These are phyloP conservation scores for Pyrrhoderma noxium DNA, from an alignment of 1,284 basidiomycete genomes.

Conservation along the genomic window DNA sequence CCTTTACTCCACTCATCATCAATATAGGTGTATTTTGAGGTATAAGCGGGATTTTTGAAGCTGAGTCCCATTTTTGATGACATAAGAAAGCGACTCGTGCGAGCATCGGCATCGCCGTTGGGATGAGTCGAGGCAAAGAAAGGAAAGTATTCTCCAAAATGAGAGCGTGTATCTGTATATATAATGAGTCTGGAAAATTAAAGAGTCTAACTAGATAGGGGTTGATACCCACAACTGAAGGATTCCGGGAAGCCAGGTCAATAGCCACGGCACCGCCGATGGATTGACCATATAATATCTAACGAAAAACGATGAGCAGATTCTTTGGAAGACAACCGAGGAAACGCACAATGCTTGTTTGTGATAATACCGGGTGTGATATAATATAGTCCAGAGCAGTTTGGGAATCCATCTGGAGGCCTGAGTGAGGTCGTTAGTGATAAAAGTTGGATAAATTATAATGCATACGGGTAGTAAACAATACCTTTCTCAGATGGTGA, in stretches of 20 bases:
- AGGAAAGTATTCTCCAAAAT: slow-evolving; percentile 93
- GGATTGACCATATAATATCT: slow-evolving; percentile 79
- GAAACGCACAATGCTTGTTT: slow-evolving; percentile 55
- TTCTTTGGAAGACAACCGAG: not conserved
- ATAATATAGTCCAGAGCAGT: slow-evolving; percentile 73
- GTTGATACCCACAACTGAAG: slow-evolving; percentile 44
- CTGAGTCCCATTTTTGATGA: slow-evolving; percentile 88
- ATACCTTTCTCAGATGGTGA: slow-evolving; percentile 76
- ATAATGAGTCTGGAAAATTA: no score
- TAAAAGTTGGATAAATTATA: not conserved
- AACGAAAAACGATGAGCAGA: slow-evolving; percentile 13
- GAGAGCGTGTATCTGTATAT: slow-evolving; percentile 58
- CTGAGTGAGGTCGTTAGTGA: slow-evolving; percentile 31
- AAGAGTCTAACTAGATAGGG: no score
- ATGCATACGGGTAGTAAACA: not conserved
- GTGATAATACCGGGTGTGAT: slow-evolving; percentile 59
- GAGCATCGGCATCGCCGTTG: slow-evolving; percentile 74
- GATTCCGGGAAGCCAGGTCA: slow-evolving; percentile 78
- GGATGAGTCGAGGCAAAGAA: slow-evolving; percentile 74
- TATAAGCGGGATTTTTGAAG: slow-evolving; percentile 61
- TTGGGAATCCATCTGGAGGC: slow-evolving; percentile 76
- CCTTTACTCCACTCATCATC: slow-evolving; percentile 73
- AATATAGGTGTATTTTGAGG: slow-evolving; percentile 73
- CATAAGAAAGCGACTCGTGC: slow-evolving; percentile 77
- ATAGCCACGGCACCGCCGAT: slow-evolving; percentile 95